Evolutionary conservation across 2,329 filamentous ascomycete species (phyloP).

Genomic region (Fusarium robinianum): DNA sequence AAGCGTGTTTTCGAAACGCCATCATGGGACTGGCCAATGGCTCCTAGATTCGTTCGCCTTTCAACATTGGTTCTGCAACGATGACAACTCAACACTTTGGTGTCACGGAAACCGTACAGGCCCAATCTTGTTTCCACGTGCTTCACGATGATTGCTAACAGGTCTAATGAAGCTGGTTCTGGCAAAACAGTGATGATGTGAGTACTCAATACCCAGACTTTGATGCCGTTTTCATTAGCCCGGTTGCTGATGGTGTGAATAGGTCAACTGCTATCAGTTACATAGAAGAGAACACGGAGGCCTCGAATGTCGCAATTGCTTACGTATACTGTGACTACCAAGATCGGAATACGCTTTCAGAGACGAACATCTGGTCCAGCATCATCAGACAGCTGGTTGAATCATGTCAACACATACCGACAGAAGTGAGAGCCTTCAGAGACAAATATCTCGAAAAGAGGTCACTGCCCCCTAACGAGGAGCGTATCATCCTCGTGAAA

Average conservation of each 20-base stretch:
- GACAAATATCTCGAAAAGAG: slow-evolving; percentile 13
- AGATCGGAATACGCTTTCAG: slow-evolving; percentile 4
- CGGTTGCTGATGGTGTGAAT: not conserved
- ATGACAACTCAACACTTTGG: slow-evolving; percentile 11
- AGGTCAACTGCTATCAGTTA: slow-evolving; percentile 13
- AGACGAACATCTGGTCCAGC: slow-evolving; percentile 11
- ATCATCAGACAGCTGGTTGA: slow-evolving; percentile 13
- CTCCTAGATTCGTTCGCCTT: slow-evolving; percentile 9
- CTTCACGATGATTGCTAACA: slow-evolving; percentile 1
- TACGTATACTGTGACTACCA: slow-evolving; percentile 16
- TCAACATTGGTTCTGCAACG: slow-evolving; percentile 9
- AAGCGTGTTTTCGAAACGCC: slow-evolving; percentile 9
- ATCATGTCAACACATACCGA: slow-evolving; percentile 8
- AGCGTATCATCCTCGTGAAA: slow-evolving; percentile 6
- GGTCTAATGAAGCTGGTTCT: slow-evolving; percentile 11
- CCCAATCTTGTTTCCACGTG: not conserved
- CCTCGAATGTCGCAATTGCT: slow-evolving; percentile 9
- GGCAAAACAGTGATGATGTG: slow-evolving; percentile 21
- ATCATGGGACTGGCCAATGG: slow-evolving; percentile 13
- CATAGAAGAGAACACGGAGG: slow-evolving; percentile 8
- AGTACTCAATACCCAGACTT: not conserved
- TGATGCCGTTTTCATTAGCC: not conserved
- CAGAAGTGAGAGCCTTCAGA: slow-evolving; percentile 9
- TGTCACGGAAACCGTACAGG: slow-evolving; percentile 15
- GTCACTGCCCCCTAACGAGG: slow-evolving; percentile 9